Percentiles rank a stretch among this genome's conserved stretches.
Conservation (phyloP, 176 grass and related monocot genomes). For the Oropetium thomaeum region DNA sequence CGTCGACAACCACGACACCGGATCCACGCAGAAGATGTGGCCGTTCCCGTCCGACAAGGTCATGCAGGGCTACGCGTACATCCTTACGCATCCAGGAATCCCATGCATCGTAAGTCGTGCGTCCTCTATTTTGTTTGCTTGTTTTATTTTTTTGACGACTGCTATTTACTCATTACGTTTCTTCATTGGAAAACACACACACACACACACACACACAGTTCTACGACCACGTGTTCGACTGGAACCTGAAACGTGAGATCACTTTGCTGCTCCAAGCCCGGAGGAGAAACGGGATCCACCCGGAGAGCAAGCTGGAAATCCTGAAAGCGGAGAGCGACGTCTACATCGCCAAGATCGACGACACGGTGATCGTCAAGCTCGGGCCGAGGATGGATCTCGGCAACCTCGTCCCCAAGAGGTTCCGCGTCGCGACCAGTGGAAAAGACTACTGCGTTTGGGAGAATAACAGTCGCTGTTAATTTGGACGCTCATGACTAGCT, state of each 20-base stretch:
- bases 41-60: constrained; percentile 76
- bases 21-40: constrained; percentile 64
- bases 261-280: constrained; percentile 20
- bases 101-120: constrained; percentile 73
- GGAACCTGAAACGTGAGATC: constrained; percentile 40
- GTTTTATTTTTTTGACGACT: too few relatives aligned
- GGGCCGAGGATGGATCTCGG: constrained; percentile 27
- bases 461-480: too few relatives aligned
- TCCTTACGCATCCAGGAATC: constrained; percentile 73
- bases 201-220: too few relatives aligned
- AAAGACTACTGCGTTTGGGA: neutral
- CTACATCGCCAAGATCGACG: constrained; percentile 34
- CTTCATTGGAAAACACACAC: too few relatives aligned
- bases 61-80: constrained; percentile 79
- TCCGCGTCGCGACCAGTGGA: neutral
- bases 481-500: too few relatives aligned
- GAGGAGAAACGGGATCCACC: constrained; percentile 39
- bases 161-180: too few relatives aligned
- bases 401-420: constrained; percentile 20
- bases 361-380: constrained; percentile 39
- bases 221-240: constrained; percentile 54
- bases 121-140: too few relatives aligned
- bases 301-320: constrained; percentile 38
- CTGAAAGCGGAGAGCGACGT: constrained; percentile 35
- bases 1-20: constrained; percentile 78